Conservation (phyloP, 495 filamentous ascomycete genomes). For the Penicillium angulare region DNA sequence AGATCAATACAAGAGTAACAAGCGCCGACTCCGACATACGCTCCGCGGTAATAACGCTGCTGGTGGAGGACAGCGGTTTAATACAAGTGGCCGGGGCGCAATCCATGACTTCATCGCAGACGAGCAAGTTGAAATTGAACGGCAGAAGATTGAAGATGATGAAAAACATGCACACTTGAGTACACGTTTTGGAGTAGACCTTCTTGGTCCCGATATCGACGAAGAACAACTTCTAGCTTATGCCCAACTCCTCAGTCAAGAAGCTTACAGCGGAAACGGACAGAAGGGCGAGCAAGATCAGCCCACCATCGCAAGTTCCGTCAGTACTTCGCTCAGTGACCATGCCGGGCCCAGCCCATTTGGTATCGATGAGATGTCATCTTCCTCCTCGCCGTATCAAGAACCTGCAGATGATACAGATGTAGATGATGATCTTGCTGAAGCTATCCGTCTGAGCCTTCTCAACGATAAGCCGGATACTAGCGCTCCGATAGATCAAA, state of each 20-base stretch:
- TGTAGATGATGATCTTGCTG: conserved; percentile 72
- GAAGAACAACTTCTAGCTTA: conserved; percentile 91
- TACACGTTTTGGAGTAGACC: conserved; percentile 76
- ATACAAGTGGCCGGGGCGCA: conserved; percentile 58
- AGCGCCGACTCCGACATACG: conserved; percentile 59
- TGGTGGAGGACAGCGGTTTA: conserved; percentile 53
- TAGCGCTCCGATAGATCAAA: conserved; percentile 23
- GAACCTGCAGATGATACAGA: conserved; percentile 53
- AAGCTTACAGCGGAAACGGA: conserved; percentile 63
- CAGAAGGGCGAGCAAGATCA: conserved; percentile 50
- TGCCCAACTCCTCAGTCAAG: conserved; percentile 83
- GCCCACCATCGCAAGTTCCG: conserved; percentile 49
- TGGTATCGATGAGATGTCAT: conserved; percentile 45
- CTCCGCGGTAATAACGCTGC: conserved; percentile 58
- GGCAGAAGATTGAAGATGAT: conserved; percentile 62
- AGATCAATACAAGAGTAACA: conserved; percentile 63
- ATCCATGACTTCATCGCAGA: conserved; percentile 78
- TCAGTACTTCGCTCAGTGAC: conserved; percentile 45
- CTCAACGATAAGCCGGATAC: conserved; percentile 45
- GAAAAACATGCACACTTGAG: conserved; percentile 66
- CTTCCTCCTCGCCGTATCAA: conserved; percentile 40
- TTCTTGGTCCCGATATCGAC: conserved; percentile 66
- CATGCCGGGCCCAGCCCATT: conserved; percentile 46
- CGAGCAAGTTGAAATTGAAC: conserved; percentile 74
- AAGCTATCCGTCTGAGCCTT: conserved; percentile 77